These are phyloP conservation scores for Tetraselmis striata DNA, from an alignment of 139 green algal species.

Conservation along the genomic window DNA sequence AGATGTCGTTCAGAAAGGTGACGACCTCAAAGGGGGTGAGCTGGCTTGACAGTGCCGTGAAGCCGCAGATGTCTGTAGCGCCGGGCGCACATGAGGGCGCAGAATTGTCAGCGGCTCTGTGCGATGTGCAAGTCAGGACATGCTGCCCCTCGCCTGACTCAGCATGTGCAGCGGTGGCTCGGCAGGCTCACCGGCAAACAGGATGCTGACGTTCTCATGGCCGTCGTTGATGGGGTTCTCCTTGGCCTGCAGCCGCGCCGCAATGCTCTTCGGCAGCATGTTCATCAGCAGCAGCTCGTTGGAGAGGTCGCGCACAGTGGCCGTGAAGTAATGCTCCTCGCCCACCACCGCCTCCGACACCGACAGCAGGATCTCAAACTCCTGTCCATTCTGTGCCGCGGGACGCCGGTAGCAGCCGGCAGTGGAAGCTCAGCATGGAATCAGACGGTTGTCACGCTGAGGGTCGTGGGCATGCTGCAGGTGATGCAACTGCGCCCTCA, in stretches of 20 bases:
- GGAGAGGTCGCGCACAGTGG: not conserved
- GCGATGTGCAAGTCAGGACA: too few species aligned
- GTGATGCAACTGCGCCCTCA: too few species aligned
- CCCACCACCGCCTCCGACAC: not conserved
- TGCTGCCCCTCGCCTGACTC: too few species aligned
- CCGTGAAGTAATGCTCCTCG: not conserved
- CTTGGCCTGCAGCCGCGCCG: not conserved
- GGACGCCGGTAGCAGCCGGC: not conserved
- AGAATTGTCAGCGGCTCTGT: too few species aligned
- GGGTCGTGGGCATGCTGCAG: too few species aligned
- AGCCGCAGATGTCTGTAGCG: constrained; percentile 2
- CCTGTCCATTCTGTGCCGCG: not conserved
- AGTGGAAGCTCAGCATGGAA: too few species aligned
- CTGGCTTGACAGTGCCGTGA: constrained; percentile 7
- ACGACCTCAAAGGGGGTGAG: constrained; percentile 1
- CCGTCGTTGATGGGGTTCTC: not conserved
- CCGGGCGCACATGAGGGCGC: too few species aligned
- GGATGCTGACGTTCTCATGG: constrained; percentile 6
- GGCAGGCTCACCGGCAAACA: too few species aligned
- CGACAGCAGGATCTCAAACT: not conserved
- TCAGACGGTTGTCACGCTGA: too few species aligned
- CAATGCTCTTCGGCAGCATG: not conserved
- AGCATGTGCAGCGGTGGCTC: too few species aligned
- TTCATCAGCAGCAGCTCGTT: not conserved
- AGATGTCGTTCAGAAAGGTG: constrained; percentile 6